Evolutionary conservation across 2,329 filamentous ascomycete genomes (phyloP).

Genomic region (Rhynchosporium agropyri): DNA sequence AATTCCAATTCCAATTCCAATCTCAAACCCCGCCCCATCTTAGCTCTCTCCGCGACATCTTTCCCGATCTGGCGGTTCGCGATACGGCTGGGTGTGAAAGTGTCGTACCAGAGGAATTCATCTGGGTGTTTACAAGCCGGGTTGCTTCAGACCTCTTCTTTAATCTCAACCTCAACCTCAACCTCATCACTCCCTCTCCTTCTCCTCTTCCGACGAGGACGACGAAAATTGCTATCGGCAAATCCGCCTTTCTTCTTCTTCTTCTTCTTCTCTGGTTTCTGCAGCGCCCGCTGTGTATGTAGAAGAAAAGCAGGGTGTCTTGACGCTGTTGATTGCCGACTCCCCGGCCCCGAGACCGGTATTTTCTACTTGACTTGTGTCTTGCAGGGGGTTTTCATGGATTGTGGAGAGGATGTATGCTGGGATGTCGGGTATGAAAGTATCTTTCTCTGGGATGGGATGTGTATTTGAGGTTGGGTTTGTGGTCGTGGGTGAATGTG

Average conservation of each 20-base stretch:
- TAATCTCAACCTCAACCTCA: conserved; percentile 23
- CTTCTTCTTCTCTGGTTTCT: conserved; percentile 29
- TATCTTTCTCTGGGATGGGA: conserved; percentile 39
- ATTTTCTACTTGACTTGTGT: conserved; percentile 47
- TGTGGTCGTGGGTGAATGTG: not conserved
- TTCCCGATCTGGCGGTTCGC: conserved; percentile 44
- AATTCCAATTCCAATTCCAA: conserved; percentile 13
- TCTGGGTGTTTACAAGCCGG: conserved; percentile 44
- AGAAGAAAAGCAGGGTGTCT: conserved; percentile 33
- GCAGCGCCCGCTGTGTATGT: not conserved
- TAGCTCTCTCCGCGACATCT: conserved; percentile 37
- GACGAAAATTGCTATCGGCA: too few species aligned
- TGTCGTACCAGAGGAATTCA: conserved; percentile 56
- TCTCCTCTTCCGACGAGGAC: conserved; percentile 27
- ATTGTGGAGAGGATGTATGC: conserved; percentile 50
- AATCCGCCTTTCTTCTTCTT: not conserved
- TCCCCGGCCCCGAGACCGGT: conserved; percentile 47
- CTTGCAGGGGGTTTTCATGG: conserved; percentile 52
- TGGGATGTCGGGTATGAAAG: conserved; percentile 48
- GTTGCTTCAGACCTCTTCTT: conserved; percentile 30
- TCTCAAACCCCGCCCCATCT: conserved; percentile 29
- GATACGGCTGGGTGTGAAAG: conserved; percentile 49
- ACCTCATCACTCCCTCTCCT: conserved; percentile 10
- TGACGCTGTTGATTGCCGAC: conserved; percentile 29
- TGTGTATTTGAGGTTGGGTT: not conserved